Evolutionary conservation across 345 rosid genomes (phyloP), one percentile per base, ranked within the genome.

Genomic region (Clarkia xantiana): DNA sequence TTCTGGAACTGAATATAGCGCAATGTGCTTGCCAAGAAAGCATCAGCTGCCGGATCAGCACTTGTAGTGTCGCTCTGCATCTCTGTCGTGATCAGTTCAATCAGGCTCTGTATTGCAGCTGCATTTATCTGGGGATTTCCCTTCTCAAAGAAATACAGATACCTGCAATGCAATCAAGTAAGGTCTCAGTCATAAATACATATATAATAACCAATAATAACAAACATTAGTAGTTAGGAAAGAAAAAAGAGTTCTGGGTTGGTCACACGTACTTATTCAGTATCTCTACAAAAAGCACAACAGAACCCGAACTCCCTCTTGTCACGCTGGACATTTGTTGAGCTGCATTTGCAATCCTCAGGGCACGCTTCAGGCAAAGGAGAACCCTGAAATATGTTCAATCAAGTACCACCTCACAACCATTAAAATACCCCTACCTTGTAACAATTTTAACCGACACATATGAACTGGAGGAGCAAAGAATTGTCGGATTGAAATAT

Each of bases 261-360:
- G 36, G n/a, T n/a, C n/a, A n/a, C 6, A 7, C 36, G 68, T 85
- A 87, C 99, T 91, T 91, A 79, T 87, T 91, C 66, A 91, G 65
- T 63, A 91, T 84, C 78, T 91, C 99, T 18, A 91, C 84, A 69
- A 91, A 87, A 55, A 91, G 90, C 0, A 68, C 56, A 22, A 71
- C 84, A 13, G 96, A 80, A 63, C 87, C 95, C 9, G 87, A 64
- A 74, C 76, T 74, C 59, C 87, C 94, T 47, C 86, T 73, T n/a
- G 87, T 68, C 18, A 77, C 81, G 67, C 51, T 80, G 43, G 77
- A 58, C 96, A 91, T 75, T 64, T 86, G 93, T 60, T 91, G 96
- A 59, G 94, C 94, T 54, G 91, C 87, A 64, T 87, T 82, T 48
- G 99, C 99, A 59, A 91, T 91, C 69, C 90, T 82, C 53, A 91